Conservation (phyloP, 805 yeast species). For the Kluyveromyces aestuarii region DNA sequence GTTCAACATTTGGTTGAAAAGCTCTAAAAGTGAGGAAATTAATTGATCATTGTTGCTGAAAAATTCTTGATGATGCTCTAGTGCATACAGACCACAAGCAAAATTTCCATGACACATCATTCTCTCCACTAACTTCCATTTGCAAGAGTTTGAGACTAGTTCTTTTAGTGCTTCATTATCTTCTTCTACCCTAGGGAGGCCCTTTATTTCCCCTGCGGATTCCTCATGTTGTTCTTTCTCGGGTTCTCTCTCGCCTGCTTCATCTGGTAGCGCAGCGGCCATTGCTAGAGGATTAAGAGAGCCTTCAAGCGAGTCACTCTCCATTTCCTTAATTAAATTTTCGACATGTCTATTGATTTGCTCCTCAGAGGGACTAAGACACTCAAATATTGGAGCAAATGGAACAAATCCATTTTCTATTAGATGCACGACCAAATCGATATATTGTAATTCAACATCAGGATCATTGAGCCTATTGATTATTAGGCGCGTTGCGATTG, state of each 20-base stretch:
- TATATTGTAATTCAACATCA: constrained; percentile 22
- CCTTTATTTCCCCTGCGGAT: constrained; percentile 2
- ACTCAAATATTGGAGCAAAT: constrained; percentile 50
- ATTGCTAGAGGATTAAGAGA: constrained; percentile 73
- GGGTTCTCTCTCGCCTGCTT: constrained; percentile 40
- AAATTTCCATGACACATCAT: constrained; percentile 52
- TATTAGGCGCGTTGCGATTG: constrained; percentile 44
- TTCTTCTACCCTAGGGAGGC: constrained; percentile 14
- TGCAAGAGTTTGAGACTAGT: constrained; percentile 20
- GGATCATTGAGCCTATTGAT: constrained; percentile 32
- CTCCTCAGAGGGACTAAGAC: constrained; percentile 44
- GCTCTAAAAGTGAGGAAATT: constrained; percentile 37
- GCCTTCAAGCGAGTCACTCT: constrained; percentile 50
- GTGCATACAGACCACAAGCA: constrained; percentile 49
- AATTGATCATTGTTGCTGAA: constrained; percentile 44
- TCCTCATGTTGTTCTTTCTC: constrained; percentile 1
- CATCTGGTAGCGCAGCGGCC: constrained; percentile 75
- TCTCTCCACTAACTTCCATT: constrained; percentile 40
- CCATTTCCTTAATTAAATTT: constrained; percentile 37
- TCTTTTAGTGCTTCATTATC: constrained; percentile 2
- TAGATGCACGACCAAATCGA: constrained; percentile 44
- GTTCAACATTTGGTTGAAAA: constrained; percentile 39
- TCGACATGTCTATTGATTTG: constrained; percentile 37
- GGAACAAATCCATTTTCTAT: constrained; percentile 60
- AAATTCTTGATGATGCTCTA: constrained; percentile 54